Base-by-base conservation (phyloP, 208 protist genomes). In the Strigomonas oncopelti region DNA sequence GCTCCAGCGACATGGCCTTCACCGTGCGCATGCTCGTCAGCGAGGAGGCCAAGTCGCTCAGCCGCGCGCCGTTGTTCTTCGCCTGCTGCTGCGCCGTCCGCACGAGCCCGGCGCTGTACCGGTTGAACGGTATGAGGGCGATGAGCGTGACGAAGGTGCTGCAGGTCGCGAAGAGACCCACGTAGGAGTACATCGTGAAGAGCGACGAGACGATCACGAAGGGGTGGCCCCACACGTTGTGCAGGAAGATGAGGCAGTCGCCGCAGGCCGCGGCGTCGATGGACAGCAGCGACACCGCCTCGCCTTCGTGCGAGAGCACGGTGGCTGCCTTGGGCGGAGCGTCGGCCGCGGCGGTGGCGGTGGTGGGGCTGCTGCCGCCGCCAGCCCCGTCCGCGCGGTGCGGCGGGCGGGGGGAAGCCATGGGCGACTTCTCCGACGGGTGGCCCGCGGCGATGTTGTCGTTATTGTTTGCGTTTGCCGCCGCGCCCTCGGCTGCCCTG, bases 221-320 rank as follows among this genome's bases (percentile, higher is more conserved):
- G 25, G 87, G 87, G 67, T 85, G 80, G 5, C 80, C 75, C 85
- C 87, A 93, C 42, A 80, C 73, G 34, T 93, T 88, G 77, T 90
- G 87, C 56, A 93, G 73, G 45, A 85, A 88, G 54, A 91, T 75
- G 34, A 93, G 69, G 46, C 74, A 75, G 53, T 88, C 74, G 22
- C 79, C 75, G 59, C 87, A 93, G 67, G 75, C 78, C 54, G 67
- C 72, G 36, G 78, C 74, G 67, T 93, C 87, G 22, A 88, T 75
- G 7, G 81, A 90, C 8, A 90, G 61, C 25, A 93, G 76, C 22
- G 85, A 77, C 69, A 89, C 64, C 9, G 82, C 72, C 57, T 85
- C 83, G 11, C 74, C 77, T 52, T 87, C 78, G n/a, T 70, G 71
- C 11, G 80, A 82, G 3, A 81, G 56, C 29, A 62, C 27, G 34